Evolutionary conservation across 768 basidiomycete genomes (phyloP), one percentile per base, ranked within the genome.

Genomic region (Galerina marginata): DNA sequence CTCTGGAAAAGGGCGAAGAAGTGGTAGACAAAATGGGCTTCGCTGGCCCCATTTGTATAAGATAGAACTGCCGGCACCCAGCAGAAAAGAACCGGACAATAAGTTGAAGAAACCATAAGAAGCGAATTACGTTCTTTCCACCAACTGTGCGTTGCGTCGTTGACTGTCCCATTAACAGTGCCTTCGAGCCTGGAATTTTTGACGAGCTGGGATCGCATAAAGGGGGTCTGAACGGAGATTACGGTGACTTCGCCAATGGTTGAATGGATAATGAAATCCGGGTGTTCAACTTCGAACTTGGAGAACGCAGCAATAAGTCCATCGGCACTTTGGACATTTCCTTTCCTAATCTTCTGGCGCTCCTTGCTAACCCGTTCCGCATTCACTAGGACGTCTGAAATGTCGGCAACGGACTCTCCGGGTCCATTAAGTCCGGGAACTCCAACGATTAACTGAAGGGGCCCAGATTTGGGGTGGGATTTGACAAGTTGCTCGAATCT

Each of bases 141-240:
- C 61, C 64, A 79, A 15, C 72, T 69, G 64, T 79, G 76, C 6
- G 75, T 74, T 0, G 69, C 76, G 65, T 77, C 75, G 20, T 71
- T 73, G 43, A 79, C 69, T 23, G 71, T 54, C 0, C 77, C 77
- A 63, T 79, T 77, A 10, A 78, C 60, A 2, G 72, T 45, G 3
- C 51, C 58, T 10, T 66, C 64, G 0, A 61, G 39, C 9, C 14
- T 6, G 4, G 33, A 1, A 7, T 71, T 64, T 42, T 71, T 71
- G 6, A 76, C 56, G 2, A 75, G 58, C 50, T 72, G 62, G 0
- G 68, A 66, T 6, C 58, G 50, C 76, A 77, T 76, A 26, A 72
- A 70, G 0, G 52, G 25, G 2, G 71, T 62, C 53, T 77, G 74
- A 9, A 72, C 43, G 0, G 59, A 65, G 9, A 76, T 69, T 0